Conservation (phyloP, 352 stramenopile genomes). For the Globisporangium nagaii region DNA sequence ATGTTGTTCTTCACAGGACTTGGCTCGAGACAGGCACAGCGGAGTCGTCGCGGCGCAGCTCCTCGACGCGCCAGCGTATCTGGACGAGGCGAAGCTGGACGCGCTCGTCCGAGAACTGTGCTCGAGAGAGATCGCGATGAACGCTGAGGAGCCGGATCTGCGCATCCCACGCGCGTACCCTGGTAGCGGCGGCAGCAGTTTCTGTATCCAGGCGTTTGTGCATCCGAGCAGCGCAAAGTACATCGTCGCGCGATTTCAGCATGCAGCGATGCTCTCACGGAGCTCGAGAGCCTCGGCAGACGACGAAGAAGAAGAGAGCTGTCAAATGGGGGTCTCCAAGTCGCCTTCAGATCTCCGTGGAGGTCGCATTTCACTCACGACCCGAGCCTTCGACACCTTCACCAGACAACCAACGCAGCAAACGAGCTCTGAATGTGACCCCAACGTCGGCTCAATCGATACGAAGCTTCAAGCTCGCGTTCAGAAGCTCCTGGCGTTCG, state of each 20-base stretch:
- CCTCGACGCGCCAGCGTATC: neutral
- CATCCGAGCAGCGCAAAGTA: neutral
- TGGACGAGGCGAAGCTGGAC: conserved; percentile 22
- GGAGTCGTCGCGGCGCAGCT: conserved; percentile 15
- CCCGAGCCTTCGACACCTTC: neutral
- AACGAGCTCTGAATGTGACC: neutral
- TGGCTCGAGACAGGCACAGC: conserved; percentile 3
- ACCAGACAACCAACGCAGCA: neutral
- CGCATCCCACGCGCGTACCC: conserved; percentile 10
- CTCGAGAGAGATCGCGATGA: conserved; percentile 24
- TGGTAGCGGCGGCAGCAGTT: conserved; percentile 4
- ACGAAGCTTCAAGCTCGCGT: neutral
- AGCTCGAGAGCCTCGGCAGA: neutral
- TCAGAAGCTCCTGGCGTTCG: neutral
- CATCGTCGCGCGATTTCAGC: conserved; percentile 4
- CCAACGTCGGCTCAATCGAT: neutral
- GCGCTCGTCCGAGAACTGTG: conserved; percentile 19
- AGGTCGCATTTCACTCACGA: conserved; percentile 1
- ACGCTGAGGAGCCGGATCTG: conserved; percentile 11
- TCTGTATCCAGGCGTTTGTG: conserved; percentile 27
- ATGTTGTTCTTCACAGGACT: conserved; percentile 6
- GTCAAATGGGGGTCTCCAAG: neutral
- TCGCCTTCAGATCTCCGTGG: neutral
- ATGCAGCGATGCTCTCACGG: neutral
- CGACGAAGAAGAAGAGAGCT: neutral